phyloP scores from a whole-genome alignment of 2,329 filamentous ascomycete species.

The Lecanicillium sp. region DNA sequence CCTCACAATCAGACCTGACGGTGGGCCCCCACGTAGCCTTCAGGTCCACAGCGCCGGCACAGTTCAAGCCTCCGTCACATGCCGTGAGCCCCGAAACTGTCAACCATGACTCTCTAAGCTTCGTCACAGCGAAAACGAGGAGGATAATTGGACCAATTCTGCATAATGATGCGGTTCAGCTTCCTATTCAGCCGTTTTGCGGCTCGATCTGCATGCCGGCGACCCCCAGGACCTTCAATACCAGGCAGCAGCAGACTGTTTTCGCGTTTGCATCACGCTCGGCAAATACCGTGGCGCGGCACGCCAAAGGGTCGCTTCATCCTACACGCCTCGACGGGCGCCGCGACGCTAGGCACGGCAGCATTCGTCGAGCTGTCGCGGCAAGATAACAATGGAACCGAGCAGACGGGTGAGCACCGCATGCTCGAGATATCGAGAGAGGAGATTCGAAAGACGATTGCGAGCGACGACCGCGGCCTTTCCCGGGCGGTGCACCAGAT shows the following conservation, averaged over 20 bases:
- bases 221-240: constrained; percentile 13
- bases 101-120: too few relatives aligned
- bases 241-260: constrained; percentile 1
- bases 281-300: constrained; percentile 17
- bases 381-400: constrained; percentile 37
- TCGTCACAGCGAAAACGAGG: too few relatives aligned
- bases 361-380: constrained; percentile 52
- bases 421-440: constrained; percentile 78
- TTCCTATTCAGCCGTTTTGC: constrained; percentile 35
- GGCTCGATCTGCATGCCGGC: constrained; percentile 27
- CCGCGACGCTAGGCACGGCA: constrained; percentile 40
- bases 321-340: constrained; percentile 32
- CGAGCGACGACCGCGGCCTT: constrained; percentile 52
- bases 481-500: constrained; percentile 49
- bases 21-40: too few relatives aligned
- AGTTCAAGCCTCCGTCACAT: too few relatives aligned
- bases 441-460: constrained; percentile 65
- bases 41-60: too few relatives aligned
- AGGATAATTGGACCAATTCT: constrained; percentile 7
- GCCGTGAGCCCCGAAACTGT: too few relatives aligned
- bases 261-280: constrained; percentile 18
- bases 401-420: constrained; percentile 67
- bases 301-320: constrained; percentile 15
- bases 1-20: too few relatives aligned
- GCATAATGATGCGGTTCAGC: constrained; percentile 35